A percentile compares a stretch with the other conserved stretches of the same genome.
phyloP scores from a whole-genome alignment of 163 green algal genomes.

The Coccomyxa subellipsoidea region DNA sequence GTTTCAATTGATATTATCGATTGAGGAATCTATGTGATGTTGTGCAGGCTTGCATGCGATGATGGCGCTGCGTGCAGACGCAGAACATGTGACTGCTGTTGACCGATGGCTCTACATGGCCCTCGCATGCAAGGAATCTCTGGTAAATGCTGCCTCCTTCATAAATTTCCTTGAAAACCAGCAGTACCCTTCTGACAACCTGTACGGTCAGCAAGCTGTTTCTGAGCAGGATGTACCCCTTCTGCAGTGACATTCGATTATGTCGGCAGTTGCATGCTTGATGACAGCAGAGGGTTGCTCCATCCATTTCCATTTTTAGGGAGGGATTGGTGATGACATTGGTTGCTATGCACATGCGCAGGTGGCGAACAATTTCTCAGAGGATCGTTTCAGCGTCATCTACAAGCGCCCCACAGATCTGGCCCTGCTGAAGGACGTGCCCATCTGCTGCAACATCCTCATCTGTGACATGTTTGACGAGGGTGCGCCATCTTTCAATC shows the following conservation, averaged over 20 bases:
- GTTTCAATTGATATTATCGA: too few species aligned
- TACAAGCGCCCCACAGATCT: conserved; percentile 79
- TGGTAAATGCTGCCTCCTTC: too few species aligned
- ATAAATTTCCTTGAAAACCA: not conserved
- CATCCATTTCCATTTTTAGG: too few species aligned
- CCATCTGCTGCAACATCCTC: conserved; percentile 77
- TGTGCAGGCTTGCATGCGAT: conserved; percentile 61
- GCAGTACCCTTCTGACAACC: not conserved
- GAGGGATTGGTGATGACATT: too few species aligned
- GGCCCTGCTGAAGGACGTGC: conserved; percentile 58
- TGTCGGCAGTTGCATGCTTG: too few species aligned
- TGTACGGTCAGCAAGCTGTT: not conserved
- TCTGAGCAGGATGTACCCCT: not conserved
- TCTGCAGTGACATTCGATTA: too few species aligned
- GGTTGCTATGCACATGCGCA: too few species aligned
- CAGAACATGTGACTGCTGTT: conserved; percentile 73
- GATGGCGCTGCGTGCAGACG: conserved; percentile 66
- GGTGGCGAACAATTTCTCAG: conserved; percentile 21
- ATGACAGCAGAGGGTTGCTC: too few species aligned
- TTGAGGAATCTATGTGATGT: not conserved
- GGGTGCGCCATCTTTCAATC: conserved; percentile 37
- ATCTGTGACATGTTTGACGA: conserved; percentile 74
- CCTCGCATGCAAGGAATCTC: conserved; percentile 62
- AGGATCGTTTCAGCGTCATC: conserved; percentile 57
- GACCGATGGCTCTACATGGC: conserved; percentile 86